Conservation (phyloP, 129 eudicot genomes). For the Tanacetum coccineum region DNA sequence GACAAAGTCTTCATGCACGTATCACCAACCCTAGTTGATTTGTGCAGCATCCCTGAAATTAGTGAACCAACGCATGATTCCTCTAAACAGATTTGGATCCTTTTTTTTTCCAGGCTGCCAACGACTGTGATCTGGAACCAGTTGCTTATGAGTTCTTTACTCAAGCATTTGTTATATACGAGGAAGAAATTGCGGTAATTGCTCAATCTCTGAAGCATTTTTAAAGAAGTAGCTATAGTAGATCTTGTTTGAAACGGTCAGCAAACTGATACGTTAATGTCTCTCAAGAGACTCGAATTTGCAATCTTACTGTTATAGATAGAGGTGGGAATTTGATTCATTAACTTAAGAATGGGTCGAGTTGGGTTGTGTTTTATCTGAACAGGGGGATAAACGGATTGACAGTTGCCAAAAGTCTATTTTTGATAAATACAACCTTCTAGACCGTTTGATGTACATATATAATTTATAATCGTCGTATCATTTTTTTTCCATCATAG, state of each 20-base stretch:
- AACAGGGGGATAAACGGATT: neutral
- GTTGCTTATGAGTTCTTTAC: slow-evolving; percentile 96
- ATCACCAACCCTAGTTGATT: neutral
- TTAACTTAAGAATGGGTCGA: neutral
- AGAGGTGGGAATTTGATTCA: neutral
- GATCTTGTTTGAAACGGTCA: neutral
- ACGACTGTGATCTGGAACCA: slow-evolving; percentile 92
- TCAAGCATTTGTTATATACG: slow-evolving; percentile 90
- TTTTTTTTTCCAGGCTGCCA: slow-evolving; percentile 69
- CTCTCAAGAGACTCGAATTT: neutral
- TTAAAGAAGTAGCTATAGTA: neutral
- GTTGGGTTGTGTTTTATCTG: neutral
- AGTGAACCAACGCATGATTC: neutral
- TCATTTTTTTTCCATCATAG: neutral
- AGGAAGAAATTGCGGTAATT: slow-evolving; percentile 95
- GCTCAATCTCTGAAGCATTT: slow-evolving; percentile 1
- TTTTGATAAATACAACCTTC: neutral
- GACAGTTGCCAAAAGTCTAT: slow-evolving; percentile 9
- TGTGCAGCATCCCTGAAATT: neutral
- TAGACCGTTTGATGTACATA: neutral
- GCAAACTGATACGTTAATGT: neutral
- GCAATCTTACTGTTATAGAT: slow-evolving; percentile 6
- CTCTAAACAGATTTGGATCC: neutral
- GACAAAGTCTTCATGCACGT: no score
- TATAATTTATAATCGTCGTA: neutral